phyloP scores from a whole-genome alignment of 2,329 filamentous ascomycete species.

The Corynespora cassiicola region DNA sequence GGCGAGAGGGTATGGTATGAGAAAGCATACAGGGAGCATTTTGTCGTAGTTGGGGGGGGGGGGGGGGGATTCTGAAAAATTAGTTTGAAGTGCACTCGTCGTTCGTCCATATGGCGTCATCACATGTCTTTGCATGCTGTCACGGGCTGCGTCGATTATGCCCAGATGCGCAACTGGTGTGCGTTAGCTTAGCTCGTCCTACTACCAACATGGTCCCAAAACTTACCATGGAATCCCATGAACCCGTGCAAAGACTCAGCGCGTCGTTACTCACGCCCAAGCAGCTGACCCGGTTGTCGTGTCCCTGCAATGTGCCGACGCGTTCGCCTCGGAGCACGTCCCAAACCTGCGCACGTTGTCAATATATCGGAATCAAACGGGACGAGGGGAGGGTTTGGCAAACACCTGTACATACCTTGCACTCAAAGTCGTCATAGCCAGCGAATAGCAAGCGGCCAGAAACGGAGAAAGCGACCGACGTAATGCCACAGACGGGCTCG shows the following conservation, averaged over 20 bases:
- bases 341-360: conserved; percentile 78
- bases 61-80: no score
- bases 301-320: conserved; percentile 93
- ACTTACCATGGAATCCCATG: conserved; percentile 98
- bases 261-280: conserved; percentile 98
- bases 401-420: conserved; percentile 77
- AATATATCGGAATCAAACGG: conserved; percentile 7
- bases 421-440: conserved; percentile 98
- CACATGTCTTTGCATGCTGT: conserved; percentile 34
- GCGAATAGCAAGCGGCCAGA: conserved; percentile 95
- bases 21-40: conserved; percentile 25
- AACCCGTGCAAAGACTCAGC: conserved; percentile 98
- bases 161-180: conserved; percentile 59
- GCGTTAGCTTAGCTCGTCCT: no score
- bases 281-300: conserved; percentile 99
- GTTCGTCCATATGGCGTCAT: conserved; percentile 37
- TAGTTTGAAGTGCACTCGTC: conserved; percentile 32
- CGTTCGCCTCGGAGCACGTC: conserved; percentile 96
- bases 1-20: conserved; percentile 36
- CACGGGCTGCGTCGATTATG: conserved; percentile 42
- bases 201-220: no score
- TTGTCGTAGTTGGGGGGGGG: conserved; percentile 33
- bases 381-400: no score
- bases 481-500: conserved; percentile 96
- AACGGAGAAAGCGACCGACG: conserved; percentile 96